Evolutionary conservation across 1,139 yeast genomes (phyloP).

Genomic region (Magnusiomyces tetraspermus): DNA sequence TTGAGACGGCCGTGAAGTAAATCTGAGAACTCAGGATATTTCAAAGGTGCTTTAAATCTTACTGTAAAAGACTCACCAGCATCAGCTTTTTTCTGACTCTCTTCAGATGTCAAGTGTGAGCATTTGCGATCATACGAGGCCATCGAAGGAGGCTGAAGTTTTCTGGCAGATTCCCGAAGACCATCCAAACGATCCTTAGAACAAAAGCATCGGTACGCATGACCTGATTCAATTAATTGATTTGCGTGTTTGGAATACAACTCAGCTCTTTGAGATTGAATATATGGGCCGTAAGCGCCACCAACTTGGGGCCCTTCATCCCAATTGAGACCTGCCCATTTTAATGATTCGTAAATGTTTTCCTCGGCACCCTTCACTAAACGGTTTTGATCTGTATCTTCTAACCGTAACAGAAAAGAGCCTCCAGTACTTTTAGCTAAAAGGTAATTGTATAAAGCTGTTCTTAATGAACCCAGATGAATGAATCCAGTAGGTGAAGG

Average conservation of each 20-base stretch:
- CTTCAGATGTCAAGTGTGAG: conserved; percentile 36
- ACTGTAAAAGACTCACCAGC: conserved; percentile 30
- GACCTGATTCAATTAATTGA: conserved; percentile 49
- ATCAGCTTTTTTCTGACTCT: conserved; percentile 33
- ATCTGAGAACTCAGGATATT: conserved; percentile 60
- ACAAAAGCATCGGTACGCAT: conserved; percentile 83
- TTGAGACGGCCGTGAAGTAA: conserved; percentile 66
- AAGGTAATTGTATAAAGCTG: conserved; percentile 83
- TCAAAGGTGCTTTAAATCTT: conserved; percentile 51
- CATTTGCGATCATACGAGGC: conserved; percentile 89
- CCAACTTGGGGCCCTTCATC: conserved; percentile 79
- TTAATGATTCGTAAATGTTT: conserved; percentile 62
- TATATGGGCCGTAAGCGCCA: conserved; percentile 65
- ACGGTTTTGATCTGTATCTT: conserved; percentile 82
- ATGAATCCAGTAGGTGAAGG: conserved; percentile 96
- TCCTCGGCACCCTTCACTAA: conserved; percentile 73
- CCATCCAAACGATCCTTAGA: conserved; percentile 64
- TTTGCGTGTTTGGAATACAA: conserved; percentile 56
- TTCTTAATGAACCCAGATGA: conserved; percentile 85
- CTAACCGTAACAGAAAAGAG: conserved; percentile 68
- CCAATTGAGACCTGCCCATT: conserved; percentile 65
- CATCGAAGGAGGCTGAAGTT: conserved; percentile 76
- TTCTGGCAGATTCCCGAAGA: conserved; percentile 63
- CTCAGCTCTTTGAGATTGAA: conserved; percentile 68
- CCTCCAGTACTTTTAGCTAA: conserved; percentile 77